A percentile compares a stretch with the other conserved stretches of the same genome.
Evolutionary conservation across 1,284 basidiomycete species (phyloP).

Genomic region (Ganoderma boninense): DNA sequence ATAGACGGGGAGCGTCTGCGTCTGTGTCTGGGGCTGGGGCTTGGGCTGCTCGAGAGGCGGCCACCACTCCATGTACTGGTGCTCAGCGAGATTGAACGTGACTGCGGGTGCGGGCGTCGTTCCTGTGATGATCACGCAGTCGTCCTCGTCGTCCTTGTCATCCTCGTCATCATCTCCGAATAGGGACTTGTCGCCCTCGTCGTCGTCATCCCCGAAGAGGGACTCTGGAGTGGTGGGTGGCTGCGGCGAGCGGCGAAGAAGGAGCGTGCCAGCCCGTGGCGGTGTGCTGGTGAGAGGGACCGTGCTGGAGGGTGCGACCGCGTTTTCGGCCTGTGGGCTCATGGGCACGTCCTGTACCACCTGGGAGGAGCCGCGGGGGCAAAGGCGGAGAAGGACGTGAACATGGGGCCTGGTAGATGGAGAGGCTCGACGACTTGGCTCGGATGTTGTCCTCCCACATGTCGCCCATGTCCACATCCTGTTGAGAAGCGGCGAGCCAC

Average conservation of each 20-base stretch:
- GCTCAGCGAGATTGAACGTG: not conserved
- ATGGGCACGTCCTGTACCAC: not conserved
- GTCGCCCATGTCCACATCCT: not conserved
- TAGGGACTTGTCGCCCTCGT: not conserved
- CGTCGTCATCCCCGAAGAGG: not conserved
- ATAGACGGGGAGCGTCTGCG: not conserved
- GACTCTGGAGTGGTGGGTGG: not conserved
- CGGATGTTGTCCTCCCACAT: not conserved
- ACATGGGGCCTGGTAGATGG: not conserved
- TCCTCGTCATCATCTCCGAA: not conserved
- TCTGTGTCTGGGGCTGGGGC: too few species aligned
- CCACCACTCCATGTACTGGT: not conserved
- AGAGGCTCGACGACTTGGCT: not conserved
- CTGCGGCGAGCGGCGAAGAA: not conserved
- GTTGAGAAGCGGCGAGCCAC: not conserved
- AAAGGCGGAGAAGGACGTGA: not conserved
- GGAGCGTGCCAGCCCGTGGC: not conserved
- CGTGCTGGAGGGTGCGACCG: too few species aligned
- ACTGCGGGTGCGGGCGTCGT: not conserved
- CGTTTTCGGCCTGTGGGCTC: not conserved
- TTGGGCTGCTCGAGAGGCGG: not conserved
- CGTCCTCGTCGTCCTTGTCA: not conserved
- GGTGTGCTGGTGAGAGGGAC: too few species aligned
- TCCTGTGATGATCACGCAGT: not conserved
- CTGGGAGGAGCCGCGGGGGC: not conserved